These are phyloP conservation scores for Pythium aristosporum DNA, from an alignment of 352 stramenopile genomes.

Conservation along the genomic window DNA sequence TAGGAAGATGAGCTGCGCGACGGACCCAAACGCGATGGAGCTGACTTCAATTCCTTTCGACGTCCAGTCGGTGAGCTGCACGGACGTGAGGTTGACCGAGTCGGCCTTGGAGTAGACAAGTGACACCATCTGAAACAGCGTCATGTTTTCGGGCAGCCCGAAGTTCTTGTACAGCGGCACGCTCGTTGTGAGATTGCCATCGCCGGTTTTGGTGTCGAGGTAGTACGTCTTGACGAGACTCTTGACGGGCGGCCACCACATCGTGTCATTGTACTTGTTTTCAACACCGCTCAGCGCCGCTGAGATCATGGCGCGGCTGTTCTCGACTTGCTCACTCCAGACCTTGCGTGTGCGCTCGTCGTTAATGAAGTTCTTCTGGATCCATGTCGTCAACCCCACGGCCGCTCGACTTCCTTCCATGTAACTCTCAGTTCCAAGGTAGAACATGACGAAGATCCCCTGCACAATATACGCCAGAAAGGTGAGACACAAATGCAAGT, in stretches of 20 bases:
- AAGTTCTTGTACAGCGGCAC: constrained; percentile 52
- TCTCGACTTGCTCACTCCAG: constrained; percentile 83
- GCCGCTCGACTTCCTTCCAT: constrained; percentile 83
- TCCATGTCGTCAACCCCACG: constrained; percentile 68
- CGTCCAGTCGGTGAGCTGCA: constrained; percentile 85
- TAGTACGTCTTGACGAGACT: constrained; percentile 84
- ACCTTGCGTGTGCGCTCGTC: constrained; percentile 79
- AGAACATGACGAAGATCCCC: constrained; percentile 81
- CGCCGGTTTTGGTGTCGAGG: constrained; percentile 58
- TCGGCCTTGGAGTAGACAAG: constrained; percentile 84
- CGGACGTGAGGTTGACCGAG: constrained; percentile 81
- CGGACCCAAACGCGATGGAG: constrained; percentile 76
- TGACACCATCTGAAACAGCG: constrained; percentile 64
- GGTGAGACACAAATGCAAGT: not conserved
- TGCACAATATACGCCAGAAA: constrained; percentile 20
- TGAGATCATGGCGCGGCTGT: constrained; percentile 79
- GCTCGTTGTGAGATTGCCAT: constrained; percentile 50
- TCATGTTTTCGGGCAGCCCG: constrained; percentile 81
- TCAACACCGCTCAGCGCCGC: constrained; percentile 77
- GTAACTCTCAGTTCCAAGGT: constrained; percentile 82
- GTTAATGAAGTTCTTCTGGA: constrained; percentile 88
- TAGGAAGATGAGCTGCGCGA: constrained; percentile 78
- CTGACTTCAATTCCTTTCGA: constrained; percentile 83
- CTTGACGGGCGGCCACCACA: constrained; percentile 88
- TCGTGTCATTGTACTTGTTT: constrained; percentile 86